Conservation (phyloP, 495 filamentous ascomycete genomes). For the Lophiotrema nucula region DNA sequence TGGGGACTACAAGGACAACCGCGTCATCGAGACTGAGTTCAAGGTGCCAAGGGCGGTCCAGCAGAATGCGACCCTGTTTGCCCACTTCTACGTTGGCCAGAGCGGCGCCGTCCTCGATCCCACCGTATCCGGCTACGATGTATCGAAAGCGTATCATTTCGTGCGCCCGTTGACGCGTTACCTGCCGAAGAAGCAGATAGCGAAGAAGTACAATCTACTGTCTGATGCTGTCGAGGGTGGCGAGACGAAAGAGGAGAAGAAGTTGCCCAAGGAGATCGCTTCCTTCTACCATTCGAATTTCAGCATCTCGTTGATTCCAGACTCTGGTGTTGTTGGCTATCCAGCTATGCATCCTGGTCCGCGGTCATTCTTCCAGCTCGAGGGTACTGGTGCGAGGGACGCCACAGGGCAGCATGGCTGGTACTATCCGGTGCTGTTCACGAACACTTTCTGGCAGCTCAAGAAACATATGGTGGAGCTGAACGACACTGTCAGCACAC, state of each 20-base stretch:
- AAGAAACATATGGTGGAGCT: slow-evolving; percentile 85
- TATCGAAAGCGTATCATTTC: slow-evolving; percentile 75
- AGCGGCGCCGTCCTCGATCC: slow-evolving; percentile 76
- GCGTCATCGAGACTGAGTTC: slow-evolving; percentile 75
- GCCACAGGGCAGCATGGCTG: slow-evolving; percentile 82
- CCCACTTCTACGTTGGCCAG: slow-evolving; percentile 84
- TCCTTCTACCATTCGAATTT: slow-evolving; percentile 97
- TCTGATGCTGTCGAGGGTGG: slow-evolving; percentile 51
- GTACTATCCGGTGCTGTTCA: slow-evolving; percentile 91
- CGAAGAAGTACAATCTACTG: slow-evolving; percentile 88
- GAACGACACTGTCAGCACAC: slow-evolving; percentile 81
- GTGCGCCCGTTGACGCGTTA: slow-evolving; percentile 83
- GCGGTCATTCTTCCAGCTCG: slow-evolving; percentile 73
- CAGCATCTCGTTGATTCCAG: slow-evolving; percentile 82
- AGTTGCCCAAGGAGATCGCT: slow-evolving; percentile 62
- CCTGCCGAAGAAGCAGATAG: slow-evolving; percentile 83
- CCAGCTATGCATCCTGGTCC: slow-evolving; percentile 69
- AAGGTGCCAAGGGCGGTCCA: slow-evolving; percentile 76
- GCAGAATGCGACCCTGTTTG: slow-evolving; percentile 90
- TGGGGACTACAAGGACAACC: slow-evolving; percentile 75
- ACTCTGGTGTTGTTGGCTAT: slow-evolving; percentile 66
- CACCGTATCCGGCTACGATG: slow-evolving; percentile 64
- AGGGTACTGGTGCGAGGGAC: slow-evolving; percentile 72
- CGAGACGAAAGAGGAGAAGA: slow-evolving; percentile 48
- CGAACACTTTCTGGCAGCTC: slow-evolving; percentile 98